Evolutionary conservation across 768 basidiomycete species (phyloP).

Genomic region (Collybia sp.): DNA sequence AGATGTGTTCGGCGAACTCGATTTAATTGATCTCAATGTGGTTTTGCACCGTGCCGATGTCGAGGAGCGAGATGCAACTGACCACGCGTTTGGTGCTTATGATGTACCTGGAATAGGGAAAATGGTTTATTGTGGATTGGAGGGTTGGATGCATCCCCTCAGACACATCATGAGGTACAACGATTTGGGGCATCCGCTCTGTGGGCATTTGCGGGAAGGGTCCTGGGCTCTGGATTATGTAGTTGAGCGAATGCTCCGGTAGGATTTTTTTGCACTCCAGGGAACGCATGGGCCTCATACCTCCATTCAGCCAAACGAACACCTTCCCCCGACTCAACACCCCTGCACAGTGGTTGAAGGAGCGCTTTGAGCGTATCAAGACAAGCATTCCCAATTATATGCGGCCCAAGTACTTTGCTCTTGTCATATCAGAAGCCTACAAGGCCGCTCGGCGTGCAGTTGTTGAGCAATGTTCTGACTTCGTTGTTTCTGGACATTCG

Average conservation of each 20-base stretch:
- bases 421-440: slow-evolving; percentile 87
- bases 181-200: slow-evolving; percentile 91
- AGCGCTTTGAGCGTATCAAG: slow-evolving; percentile 83
- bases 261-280: slow-evolving; percentile 24
- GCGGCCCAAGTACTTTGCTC: slow-evolving; percentile 94
- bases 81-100: slow-evolving; percentile 78
- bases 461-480: slow-evolving; percentile 85
- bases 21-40: slow-evolving; percentile 86
- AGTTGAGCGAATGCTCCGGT: slow-evolving; percentile 64
- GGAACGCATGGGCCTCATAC: slow-evolving; percentile 7
- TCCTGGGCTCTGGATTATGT: slow-evolving; percentile 93
- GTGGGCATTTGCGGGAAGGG: slow-evolving; percentile 82
- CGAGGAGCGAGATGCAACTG: slow-evolving; percentile 89
- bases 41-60: slow-evolving; percentile 82
- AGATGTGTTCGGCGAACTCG: slow-evolving; percentile 67
- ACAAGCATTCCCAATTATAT: slow-evolving; percentile 75
- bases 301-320: slow-evolving; percentile 44
- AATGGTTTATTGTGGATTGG: slow-evolving; percentile 88
- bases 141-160: slow-evolving; percentile 95
- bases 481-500: slow-evolving; percentile 76
- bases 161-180: slow-evolving; percentile 83
- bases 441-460: slow-evolving; percentile 82
- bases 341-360: slow-evolving; percentile 81
- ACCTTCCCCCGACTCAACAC: slow-evolving; percentile 62
- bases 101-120: slow-evolving; percentile 70